Percentiles rank a stretch among this genome's conserved stretches.
phyloP scores from a whole-genome alignment of 2,329 filamentous ascomycete species.

The Fusarium stilboides region DNA sequence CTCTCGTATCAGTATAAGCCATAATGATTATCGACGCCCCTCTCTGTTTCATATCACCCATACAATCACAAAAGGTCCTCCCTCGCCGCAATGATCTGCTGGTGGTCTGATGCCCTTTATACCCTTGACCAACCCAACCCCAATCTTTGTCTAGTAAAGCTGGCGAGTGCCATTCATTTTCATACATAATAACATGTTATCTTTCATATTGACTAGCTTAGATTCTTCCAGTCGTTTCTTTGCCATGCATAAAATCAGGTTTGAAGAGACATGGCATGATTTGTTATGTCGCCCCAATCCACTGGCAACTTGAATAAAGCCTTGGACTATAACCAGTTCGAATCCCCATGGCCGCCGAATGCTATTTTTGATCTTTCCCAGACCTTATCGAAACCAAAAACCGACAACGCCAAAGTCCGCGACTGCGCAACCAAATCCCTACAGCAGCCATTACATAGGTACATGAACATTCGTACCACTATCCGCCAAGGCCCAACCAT shows the following conservation, averaged over 20 bases:
- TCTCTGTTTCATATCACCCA: constrained; percentile 2
- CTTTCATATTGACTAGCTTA: constrained; percentile 8
- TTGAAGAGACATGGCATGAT: not conserved
- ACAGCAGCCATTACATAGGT: constrained; percentile 28
- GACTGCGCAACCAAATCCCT: constrained; percentile 13
- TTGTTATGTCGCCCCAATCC: not conserved
- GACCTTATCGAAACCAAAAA: not conserved
- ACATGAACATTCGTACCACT: constrained; percentile 6
- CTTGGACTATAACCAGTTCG: constrained; percentile 1
- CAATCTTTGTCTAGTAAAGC: not conserved
- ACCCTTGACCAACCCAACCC: constrained; percentile 2
- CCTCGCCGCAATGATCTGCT: constrained; percentile 27
- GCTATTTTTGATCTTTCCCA: constrained; percentile 17
- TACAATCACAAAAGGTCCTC: not conserved
- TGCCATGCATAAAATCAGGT: not conserved
- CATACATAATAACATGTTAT: not conserved
- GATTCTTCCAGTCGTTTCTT: not conserved
- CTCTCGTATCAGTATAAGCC: not conserved
- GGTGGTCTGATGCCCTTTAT: constrained; percentile 20
- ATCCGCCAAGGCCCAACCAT: constrained; percentile 11
- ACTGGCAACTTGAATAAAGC: not conserved
- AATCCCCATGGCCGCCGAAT: constrained; percentile 1
- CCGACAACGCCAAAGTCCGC: constrained; percentile 34
- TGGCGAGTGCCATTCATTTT: not conserved
- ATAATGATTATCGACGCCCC: constrained; percentile 7